phyloP scores from a whole-genome alignment of 768 basidiomycete species.

The Russula foetens region DNA sequence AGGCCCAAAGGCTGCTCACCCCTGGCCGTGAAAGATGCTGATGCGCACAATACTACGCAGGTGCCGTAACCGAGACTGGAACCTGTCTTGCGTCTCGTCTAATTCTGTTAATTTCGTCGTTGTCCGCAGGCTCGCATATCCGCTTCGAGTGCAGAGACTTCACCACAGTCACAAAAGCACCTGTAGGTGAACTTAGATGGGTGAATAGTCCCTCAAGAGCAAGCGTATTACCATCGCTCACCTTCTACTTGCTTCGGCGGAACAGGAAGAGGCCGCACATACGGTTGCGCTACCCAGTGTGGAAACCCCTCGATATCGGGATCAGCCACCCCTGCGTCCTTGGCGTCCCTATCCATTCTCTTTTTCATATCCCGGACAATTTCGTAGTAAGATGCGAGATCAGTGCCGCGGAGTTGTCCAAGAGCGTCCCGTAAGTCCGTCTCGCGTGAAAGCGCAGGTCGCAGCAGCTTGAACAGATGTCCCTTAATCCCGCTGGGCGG shows the following conservation, averaged over 20 bases:
- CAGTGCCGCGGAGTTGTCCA: conserved; percentile 36
- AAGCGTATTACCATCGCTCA: neutral
- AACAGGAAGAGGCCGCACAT: conserved; percentile 38
- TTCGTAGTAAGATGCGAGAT: conserved; percentile 33
- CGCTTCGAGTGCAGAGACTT: neutral
- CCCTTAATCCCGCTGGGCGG: conserved; percentile 73
- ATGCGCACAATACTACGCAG: neutral
- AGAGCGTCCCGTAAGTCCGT: conserved; percentile 67
- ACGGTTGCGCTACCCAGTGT: conserved; percentile 67
- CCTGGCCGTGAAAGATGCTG: too few species aligned
- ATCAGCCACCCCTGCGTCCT: conserved; percentile 25
- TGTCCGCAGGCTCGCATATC: neutral
- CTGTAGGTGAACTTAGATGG: neutral
- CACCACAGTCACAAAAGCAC: neutral
- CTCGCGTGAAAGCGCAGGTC: conserved; percentile 60
- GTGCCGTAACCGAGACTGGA: neutral
- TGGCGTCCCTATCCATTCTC: conserved; percentile 50
- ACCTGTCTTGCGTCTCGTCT: neutral
- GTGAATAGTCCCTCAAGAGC: neutral
- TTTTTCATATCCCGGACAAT: conserved; percentile 52
- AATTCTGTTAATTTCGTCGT: conserved; percentile 1
- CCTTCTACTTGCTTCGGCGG: neutral
- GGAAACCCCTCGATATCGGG: conserved; percentile 46
- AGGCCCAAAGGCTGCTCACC: neutral
- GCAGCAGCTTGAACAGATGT: conserved; percentile 89